Evolutionary conservation across 2,329 filamentous ascomycete species (phyloP), one percentile per base, ranked within the genome.

Genomic region (Knufia fluminis): DNA sequence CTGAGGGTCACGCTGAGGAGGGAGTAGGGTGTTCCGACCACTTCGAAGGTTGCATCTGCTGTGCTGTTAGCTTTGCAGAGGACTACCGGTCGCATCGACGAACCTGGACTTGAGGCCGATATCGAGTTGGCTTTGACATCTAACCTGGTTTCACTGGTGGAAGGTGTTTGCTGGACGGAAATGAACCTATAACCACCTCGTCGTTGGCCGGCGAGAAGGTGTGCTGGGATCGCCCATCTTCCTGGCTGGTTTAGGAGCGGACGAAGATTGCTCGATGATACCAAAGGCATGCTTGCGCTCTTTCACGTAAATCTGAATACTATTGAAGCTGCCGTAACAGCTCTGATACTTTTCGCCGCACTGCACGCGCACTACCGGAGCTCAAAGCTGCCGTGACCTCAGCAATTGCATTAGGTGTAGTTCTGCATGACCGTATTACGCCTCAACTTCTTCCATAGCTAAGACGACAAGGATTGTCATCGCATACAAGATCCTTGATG

Each of bases 1-100:
- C 92, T 94, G 46, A 98, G 79, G 6, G 85, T 87, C 57, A 95
- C 90, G 19, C 91, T 96, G 59, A 98, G 82, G 56, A 98, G 80
- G 49, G 92, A 97, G 68, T 92, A 92, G 1, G 91, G 89, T 20
- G 86, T 80, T 54, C 92, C 92, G 56, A 98, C 74, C 42, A 97
- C 88, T 68, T 97, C 88, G 67, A 98, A 98, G 51, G 83, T 82
- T 48, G 92, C 92, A 77, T 97, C 92, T 96, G 59, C 17, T 39
- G 10, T 16, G 10, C 14, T 20, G 46, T 55, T 38, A 56, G 52
- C 26, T 31, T 2, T 32, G 36, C 35, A 23, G 20, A 39, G 32
- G 14, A 2, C 24, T 3, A 35, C 17, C 28, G 22, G 26, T 10
- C 10, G 26, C 12, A 24, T 4, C 38, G 20, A 56, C 61, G 49